These are phyloP conservation scores for Cryptococcus sp. DNA, from an alignment of 1,284 basidiomycete genomes.

Conservation along the genomic window DNA sequence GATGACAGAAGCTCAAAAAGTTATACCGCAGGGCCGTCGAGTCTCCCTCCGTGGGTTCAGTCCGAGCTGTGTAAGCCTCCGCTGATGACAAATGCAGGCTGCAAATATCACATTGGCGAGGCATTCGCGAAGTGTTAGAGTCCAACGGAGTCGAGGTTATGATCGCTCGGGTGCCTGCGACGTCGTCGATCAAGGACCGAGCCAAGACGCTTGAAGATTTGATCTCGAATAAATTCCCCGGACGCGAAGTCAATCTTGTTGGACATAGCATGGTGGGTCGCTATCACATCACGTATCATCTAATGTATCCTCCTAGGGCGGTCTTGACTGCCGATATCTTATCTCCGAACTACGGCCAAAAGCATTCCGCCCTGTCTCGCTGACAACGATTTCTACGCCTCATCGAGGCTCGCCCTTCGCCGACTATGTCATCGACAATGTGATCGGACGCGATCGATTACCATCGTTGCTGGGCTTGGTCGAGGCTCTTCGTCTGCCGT, in stretches of 20 bases:
- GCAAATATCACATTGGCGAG: slow-evolving; percentile 90
- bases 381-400: slow-evolving; percentile 90
- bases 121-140: slow-evolving; percentile 86
- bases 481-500: slow-evolving; percentile 68
- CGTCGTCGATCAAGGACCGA: slow-evolving; percentile 78
- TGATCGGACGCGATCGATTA: slow-evolving; percentile 62
- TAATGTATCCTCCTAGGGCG: slow-evolving; percentile 63
- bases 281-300: too few relatives aligned
- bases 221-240: slow-evolving; percentile 77
- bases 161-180: slow-evolving; percentile 88
- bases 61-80: neutral
- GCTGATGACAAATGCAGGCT: slow-evolving; percentile 61
- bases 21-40: slow-evolving; percentile 23
- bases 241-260: slow-evolving; percentile 81
- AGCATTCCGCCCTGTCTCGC: slow-evolving; percentile 66
- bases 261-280: slow-evolving; percentile 84
- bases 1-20: neutral
- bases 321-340: slow-evolving; percentile 88
- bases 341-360: slow-evolving; percentile 54
- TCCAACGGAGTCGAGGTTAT: slow-evolving; percentile 86
- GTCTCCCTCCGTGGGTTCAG: slow-evolving; percentile 33
- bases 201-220: slow-evolving; percentile 81
- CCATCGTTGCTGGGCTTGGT: slow-evolving; percentile 59
- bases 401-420: slow-evolving; percentile 93
- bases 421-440: slow-evolving; percentile 81